Evolutionary conservation across 257 asterid genomes (phyloP).

Genomic region (Prunella vulgaris): DNA sequence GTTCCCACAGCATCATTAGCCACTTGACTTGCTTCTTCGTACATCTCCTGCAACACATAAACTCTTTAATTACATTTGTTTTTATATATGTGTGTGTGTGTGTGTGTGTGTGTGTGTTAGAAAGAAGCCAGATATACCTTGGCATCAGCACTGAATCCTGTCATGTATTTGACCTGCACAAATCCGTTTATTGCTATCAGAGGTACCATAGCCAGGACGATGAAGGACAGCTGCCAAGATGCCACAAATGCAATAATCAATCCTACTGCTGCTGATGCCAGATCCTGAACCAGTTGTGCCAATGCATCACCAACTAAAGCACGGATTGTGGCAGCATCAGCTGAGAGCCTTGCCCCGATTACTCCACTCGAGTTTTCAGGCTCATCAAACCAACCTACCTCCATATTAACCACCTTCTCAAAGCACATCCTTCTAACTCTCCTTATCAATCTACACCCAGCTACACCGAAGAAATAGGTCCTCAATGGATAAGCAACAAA

Average conservation of each 20-base stretch:
- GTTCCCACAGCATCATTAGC: slow-evolving; percentile 67
- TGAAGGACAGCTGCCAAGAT: slow-evolving; percentile 76
- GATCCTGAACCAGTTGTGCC: slow-evolving; percentile 78
- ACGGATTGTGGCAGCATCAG: slow-evolving; percentile 78
- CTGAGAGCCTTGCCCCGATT: slow-evolving; percentile 77
- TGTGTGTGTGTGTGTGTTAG: not conserved
- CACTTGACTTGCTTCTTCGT: slow-evolving; percentile 69
- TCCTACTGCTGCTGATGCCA: slow-evolving; percentile 56
- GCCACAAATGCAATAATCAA: slow-evolving; percentile 62
- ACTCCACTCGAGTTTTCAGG: slow-evolving; percentile 77
- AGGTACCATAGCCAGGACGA: slow-evolving; percentile 64
- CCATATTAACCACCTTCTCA: slow-evolving; percentile 83
- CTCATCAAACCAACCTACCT: slow-evolving; percentile 86
- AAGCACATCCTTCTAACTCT: slow-evolving; percentile 76
- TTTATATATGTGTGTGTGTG: no score
- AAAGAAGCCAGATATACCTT: slow-evolving; percentile 35
- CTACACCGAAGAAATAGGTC: slow-evolving; percentile 71
- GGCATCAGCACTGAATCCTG: slow-evolving; percentile 77
- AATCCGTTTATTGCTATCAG: slow-evolving; percentile 60
- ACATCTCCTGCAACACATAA: slow-evolving; percentile 45
- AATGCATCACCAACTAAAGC: slow-evolving; percentile 87
- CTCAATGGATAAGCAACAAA: slow-evolving; percentile 70
- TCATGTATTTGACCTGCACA: slow-evolving; percentile 59
- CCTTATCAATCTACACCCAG: slow-evolving; percentile 73
- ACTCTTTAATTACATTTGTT: not conserved